A percentile compares a stretch with the other conserved stretches of the same genome.
phyloP scores from a whole-genome alignment of 345 rosid genomes.

The Acer campestre region DNA sequence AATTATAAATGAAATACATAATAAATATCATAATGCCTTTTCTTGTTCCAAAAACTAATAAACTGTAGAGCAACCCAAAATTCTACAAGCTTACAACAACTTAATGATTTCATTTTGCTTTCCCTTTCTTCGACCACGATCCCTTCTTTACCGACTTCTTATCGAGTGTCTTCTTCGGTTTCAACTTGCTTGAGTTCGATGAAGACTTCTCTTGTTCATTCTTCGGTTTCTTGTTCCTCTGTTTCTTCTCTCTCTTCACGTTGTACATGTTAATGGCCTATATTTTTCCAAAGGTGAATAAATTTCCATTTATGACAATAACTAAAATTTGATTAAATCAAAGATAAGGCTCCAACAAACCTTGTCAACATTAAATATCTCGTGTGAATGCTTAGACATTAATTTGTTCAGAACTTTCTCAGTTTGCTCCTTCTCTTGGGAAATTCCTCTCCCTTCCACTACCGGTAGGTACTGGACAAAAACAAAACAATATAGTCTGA shows the following conservation, averaged over 20 bases:
- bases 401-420: slow-evolving; percentile 77
- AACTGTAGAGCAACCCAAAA: slow-evolving; percentile 16
- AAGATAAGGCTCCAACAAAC: slow-evolving; percentile 34
- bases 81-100: slow-evolving; percentile 19
- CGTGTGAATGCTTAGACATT: slow-evolving; percentile 82
- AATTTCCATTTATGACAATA: not conserved
- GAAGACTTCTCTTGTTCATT: slow-evolving; percentile 38
- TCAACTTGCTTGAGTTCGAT: slow-evolving; percentile 48
- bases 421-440: slow-evolving; percentile 76
- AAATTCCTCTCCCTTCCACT: slow-evolving; percentile 54
- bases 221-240: slow-evolving; percentile 19
- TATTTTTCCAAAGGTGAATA: slow-evolving; percentile 7
- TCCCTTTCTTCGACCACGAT: slow-evolving; percentile 37
- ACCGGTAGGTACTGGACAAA: slow-evolving; percentile 78
- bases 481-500: not conserved
- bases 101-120: slow-evolving; percentile 26
- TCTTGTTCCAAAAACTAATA: not conserved
- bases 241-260: slow-evolving; percentile 72
- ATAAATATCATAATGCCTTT: not conserved
- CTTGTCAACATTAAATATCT: slow-evolving; percentile 82
- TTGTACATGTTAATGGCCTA: slow-evolving; percentile 88
- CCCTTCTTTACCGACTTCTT: slow-evolving; percentile 43
- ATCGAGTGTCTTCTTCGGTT: slow-evolving; percentile 38
- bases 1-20: not conserved
- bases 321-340: not conserved